phyloP scores from a whole-genome alignment of 1,284 basidiomycete species.

The Trametes hirsuta region DNA sequence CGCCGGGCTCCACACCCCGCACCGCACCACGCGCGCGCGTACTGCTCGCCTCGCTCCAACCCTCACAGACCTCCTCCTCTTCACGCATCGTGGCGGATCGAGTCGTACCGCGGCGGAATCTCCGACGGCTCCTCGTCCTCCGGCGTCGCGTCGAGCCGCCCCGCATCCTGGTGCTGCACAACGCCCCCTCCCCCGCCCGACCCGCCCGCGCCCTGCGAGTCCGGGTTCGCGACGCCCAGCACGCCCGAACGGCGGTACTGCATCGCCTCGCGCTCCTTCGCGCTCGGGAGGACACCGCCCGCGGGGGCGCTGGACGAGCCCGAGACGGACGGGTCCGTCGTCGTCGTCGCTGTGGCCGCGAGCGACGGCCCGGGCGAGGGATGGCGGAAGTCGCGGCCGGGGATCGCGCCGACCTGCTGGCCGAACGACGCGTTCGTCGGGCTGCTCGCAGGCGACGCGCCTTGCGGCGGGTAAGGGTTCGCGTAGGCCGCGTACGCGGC shows the following conservation, averaged over 20 bases:
- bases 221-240: constrained; percentile 30
- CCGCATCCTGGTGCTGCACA: constrained; percentile 36
- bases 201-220: not conserved
- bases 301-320: constrained; percentile 14
- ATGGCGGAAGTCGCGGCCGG: constrained; percentile 30
- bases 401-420: not conserved
- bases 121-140: constrained; percentile 32
- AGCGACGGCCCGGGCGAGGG: constrained; percentile 35
- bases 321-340: constrained; percentile 18
- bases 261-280: constrained; percentile 39
- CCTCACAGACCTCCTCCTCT: not conserved
- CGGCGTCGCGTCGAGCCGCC: constrained; percentile 29
- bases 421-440: constrained; percentile 17
- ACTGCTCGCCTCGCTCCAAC: not conserved
- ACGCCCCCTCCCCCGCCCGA: constrained; percentile 15
- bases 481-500: constrained; percentile 29
- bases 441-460: constrained; percentile 15
- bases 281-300: constrained; percentile 27
- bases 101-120: constrained; percentile 41
- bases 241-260: constrained; percentile 12
- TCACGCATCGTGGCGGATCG: constrained; percentile 31
- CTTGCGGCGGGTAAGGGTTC: constrained; percentile 13
- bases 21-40: too few species aligned
- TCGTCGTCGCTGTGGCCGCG: constrained; percentile 24
- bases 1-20: too few species aligned